Evolutionary conservation across 768 basidiomycete species (phyloP), one percentile per base, ranked within the genome.

Genomic region (Amanita exitialis): DNA sequence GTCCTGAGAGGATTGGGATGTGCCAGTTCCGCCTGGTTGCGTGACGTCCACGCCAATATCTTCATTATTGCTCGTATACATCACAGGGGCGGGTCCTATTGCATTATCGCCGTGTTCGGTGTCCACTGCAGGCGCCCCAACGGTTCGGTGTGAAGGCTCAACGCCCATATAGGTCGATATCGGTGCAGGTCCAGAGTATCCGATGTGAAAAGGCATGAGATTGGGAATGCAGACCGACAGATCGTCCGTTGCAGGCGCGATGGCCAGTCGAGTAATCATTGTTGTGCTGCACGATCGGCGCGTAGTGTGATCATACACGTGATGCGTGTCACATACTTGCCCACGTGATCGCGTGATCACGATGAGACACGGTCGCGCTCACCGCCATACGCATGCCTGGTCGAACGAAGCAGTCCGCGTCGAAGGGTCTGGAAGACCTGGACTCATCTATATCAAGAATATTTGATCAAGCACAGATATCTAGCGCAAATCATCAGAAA

Each of bases 191-290:
- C 90, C 90, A 8, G 74, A 70, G 63, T 89, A 79, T 10, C 72
- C 65, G 43, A 91, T 80, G 57, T 84, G 80, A 55, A 93, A 92
- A 4, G 90, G 90, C 86, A 93, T 89, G 27, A 93, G 73, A 60
- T 82, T 74, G 1, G 86, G 87, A 2, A 66, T 69, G 43, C 77
- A 79, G 61, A 56, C 52, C n/a, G 67, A 61, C 8, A 76, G 56
- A 13, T 59, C 27, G 23, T 52, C 16, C 23, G 15, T 35, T 30
- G 28, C 27, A 30, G 49, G 41, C 23, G 47, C 38, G 43, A 35
- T 51, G 30, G 16, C 21, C 37, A 27, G 41, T 28, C 20, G 49
- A 34, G 41, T 16, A 0, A 41, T 20, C 36, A 36, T 35, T 15
- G 27, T 36, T 32, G 42, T 30, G 6, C 4, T 32, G 25, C 5